phyloP scores from a whole-genome alignment of 768 basidiomycete genomes.

The Zangia roseola region DNA sequence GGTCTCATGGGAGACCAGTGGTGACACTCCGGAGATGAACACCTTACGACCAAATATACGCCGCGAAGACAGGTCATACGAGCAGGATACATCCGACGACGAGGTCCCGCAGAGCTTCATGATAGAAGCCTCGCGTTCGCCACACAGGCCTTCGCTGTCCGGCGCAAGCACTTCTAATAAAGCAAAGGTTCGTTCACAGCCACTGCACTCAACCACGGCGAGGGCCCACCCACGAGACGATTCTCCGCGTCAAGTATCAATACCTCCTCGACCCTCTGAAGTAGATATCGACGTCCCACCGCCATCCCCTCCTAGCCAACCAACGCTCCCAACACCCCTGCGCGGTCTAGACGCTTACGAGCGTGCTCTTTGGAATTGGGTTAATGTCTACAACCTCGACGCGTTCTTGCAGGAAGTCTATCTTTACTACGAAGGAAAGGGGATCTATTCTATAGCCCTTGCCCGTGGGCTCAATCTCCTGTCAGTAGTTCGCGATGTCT shows the following conservation, averaged over 20 bases:
- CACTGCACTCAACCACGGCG: constrained; percentile 50
- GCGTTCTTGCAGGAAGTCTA: constrained; percentile 95
- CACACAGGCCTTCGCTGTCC: constrained; percentile 38
- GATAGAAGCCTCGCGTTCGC: constrained; percentile 60
- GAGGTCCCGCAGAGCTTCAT: constrained; percentile 86
- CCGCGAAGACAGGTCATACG: constrained; percentile 58
- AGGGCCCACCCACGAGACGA: constrained; percentile 40
- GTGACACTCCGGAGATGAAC: constrained; percentile 53
- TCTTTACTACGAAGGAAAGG: constrained; percentile 94
- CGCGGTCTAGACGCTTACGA: constrained; percentile 82
- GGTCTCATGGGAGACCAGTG: constrained; percentile 58
- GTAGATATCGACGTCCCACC: constrained; percentile 41
- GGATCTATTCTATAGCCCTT: constrained; percentile 92
- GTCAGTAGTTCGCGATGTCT: constrained; percentile 52
- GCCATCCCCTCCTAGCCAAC: constrained; percentile 20
- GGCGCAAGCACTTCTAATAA: constrained; percentile 30
- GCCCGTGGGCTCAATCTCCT: constrained; percentile 89
- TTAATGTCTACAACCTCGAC: constrained; percentile 97
- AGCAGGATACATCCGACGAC: constrained; percentile 69
- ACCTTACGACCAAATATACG: constrained; percentile 70
- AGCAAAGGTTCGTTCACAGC: constrained; percentile 44
- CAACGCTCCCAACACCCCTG: constrained; percentile 43
- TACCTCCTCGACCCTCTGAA: constrained; percentile 67
- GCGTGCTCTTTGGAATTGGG: constrained; percentile 97
- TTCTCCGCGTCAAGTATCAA: constrained; percentile 41